phyloP scores from a whole-genome alignment of 768 basidiomycete genomes.

The Tricholoma sp. region DNA sequence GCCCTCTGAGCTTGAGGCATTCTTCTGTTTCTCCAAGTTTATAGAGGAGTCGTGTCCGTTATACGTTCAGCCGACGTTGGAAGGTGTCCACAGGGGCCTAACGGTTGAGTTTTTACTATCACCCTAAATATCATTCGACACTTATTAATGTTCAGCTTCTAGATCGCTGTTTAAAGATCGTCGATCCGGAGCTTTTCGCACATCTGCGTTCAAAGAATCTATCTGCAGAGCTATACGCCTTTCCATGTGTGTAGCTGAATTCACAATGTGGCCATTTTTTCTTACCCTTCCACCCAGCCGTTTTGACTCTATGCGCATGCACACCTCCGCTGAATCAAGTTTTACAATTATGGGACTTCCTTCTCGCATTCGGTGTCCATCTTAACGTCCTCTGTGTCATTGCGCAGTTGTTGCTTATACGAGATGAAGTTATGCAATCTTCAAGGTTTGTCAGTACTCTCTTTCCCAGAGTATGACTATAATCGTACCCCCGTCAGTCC shows the following conservation, averaged over 20 bases:
- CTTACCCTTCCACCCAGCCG: constrained; percentile 43
- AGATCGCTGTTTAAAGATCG: constrained; percentile 86
- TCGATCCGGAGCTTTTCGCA: constrained; percentile 81
- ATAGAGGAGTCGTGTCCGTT: constrained; percentile 92
- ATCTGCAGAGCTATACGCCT: constrained; percentile 94
- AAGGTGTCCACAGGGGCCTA: constrained; percentile 92
- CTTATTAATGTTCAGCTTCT: constrained; percentile 55
- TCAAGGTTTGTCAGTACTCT: constrained; percentile 51
- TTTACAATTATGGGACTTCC: constrained; percentile 93
- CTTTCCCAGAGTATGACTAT: neutral
- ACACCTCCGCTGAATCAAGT: constrained; percentile 96
- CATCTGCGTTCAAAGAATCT: constrained; percentile 87
- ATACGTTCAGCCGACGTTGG: constrained; percentile 95
- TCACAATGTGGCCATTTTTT: constrained; percentile 1
- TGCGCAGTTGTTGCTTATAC: constrained; percentile 86
- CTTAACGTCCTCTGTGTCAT: constrained; percentile 96
- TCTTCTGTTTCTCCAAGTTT: constrained; percentile 93
- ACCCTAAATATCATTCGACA: neutral
- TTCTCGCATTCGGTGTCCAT: constrained; percentile 94
- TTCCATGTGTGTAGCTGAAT: constrained; percentile 67
- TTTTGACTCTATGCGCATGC: constrained; percentile 93
- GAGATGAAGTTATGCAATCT: constrained; percentile 85
- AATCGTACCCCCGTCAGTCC: constrained; percentile 52
- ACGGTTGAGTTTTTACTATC: constrained; percentile 51
- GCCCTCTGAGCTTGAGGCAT: constrained; percentile 98